Percentiles rank a stretch among this genome's conserved stretches.
Conservation (phyloP, 2,329 filamentous ascomycete species). For the Beauveria australis region DNA sequence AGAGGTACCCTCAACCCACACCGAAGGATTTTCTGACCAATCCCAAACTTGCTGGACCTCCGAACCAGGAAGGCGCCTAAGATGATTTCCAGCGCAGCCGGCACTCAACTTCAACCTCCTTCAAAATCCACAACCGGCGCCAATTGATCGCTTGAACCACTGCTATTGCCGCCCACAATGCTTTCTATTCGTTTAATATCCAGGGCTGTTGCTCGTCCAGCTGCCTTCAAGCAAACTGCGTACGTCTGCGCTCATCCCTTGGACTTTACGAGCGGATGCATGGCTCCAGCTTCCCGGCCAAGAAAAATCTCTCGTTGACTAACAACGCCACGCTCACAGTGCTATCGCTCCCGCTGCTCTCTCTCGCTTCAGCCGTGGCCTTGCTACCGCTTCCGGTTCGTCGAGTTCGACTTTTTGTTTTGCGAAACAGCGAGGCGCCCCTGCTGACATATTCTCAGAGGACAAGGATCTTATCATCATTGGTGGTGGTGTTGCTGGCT, state of each 20-base stretch:
- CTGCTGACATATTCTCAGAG: slow-evolving; percentile 48
- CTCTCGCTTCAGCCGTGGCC: slow-evolving; percentile 49
- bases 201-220: slow-evolving; percentile 48
- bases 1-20: background rate
- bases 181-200: slow-evolving; percentile 54
- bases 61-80: slow-evolving; percentile 11
- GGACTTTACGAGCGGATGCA: background rate
- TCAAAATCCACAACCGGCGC: slow-evolving; percentile 12
- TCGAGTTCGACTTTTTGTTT: slow-evolving; percentile 16
- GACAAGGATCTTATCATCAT: slow-evolving; percentile 98
- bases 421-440: background rate
- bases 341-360: slow-evolving; percentile 36
- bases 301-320: slow-evolving; percentile 17
- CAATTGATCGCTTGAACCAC: slow-evolving; percentile 20
- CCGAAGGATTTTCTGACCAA: slow-evolving; percentile 5
- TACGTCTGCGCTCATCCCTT: slow-evolving; percentile 26
- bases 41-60: slow-evolving; percentile 13
- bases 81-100: background rate
- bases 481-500: slow-evolving; percentile 94
- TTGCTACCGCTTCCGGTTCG: slow-evolving; percentile 50
- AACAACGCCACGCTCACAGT: slow-evolving; percentile 24
- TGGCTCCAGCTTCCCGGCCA: background rate
- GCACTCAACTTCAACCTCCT: slow-evolving; percentile 2
- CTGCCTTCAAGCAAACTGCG: slow-evolving; percentile 43
- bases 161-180: slow-evolving; percentile 37